Percentiles rank a stretch among this genome's conserved stretches.
Conservation (phyloP, 2,329 filamentous ascomycete genomes). For the Paraconiothyrium brasiliense region DNA sequence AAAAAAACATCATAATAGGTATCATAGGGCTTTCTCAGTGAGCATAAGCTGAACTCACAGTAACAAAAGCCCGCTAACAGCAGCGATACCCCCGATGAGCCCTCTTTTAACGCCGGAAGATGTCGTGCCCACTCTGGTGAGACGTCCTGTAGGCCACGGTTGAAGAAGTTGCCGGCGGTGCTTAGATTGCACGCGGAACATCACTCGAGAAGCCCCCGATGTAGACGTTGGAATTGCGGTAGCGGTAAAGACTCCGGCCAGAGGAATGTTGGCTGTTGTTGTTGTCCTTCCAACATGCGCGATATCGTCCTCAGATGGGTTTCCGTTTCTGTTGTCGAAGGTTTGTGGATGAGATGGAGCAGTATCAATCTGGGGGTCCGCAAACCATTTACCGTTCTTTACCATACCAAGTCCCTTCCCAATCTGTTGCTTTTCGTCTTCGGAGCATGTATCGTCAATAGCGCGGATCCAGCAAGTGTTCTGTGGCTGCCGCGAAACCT, state of each 20-base stretch:
- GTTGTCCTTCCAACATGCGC: conserved; percentile 3
- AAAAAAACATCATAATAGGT: neutral
- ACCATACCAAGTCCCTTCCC: conserved; percentile 54
- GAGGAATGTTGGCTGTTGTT: conserved; percentile 18
- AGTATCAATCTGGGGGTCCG: conserved; percentile 15
- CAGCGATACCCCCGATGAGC: conserved; percentile 13
- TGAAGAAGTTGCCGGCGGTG: conserved; percentile 1
- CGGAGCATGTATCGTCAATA: conserved; percentile 61
- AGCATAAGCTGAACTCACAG: conserved; percentile 9
- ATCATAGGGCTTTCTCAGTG: neutral
- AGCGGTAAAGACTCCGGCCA: conserved; percentile 27
- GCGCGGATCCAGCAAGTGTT: conserved; percentile 69
- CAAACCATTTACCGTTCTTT: conserved; percentile 25
- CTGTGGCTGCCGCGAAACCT: conserved; percentile 58
- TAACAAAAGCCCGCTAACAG: conserved; percentile 9
- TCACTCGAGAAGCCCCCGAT: conserved; percentile 22
- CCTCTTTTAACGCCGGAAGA: neutral
- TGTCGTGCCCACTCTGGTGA: neutral
- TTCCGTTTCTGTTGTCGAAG: conserved; percentile 17
- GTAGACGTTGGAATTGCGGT: conserved; percentile 22
- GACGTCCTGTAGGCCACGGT: neutral
- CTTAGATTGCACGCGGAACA: conserved; percentile 2
- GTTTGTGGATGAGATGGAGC: conserved; percentile 20
- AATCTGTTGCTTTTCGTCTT: conserved; percentile 60
- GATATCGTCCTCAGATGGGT: too few species aligned